phyloP scores from a whole-genome alignment of 495 filamentous ascomycete genomes.

The Pseudomonodictys pantanalensis region DNA sequence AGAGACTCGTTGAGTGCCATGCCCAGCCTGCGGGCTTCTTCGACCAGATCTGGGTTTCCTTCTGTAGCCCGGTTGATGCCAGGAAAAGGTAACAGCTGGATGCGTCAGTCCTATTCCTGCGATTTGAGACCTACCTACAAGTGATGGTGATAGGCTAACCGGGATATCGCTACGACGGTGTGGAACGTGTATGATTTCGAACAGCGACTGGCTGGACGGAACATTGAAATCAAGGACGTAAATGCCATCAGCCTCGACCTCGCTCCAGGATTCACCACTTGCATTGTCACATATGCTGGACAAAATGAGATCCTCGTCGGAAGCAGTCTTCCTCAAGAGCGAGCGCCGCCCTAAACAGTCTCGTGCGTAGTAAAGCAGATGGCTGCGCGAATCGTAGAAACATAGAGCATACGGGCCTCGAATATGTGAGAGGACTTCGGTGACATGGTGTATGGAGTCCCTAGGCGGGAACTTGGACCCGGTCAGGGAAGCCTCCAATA shows the following conservation, averaged over 20 bases:
- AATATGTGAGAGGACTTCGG: constrained; percentile 58
- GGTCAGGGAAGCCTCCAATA: constrained; percentile 44
- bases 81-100: constrained; percentile 44
- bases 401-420: constrained; percentile 90
- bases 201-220: neutral
- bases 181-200: constrained; percentile 7
- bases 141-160: neutral
- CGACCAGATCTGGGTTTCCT: neutral
- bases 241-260: constrained; percentile 80
- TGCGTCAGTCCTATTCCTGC: constrained; percentile 3
- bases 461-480: neutral
- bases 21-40: constrained; percentile 7
- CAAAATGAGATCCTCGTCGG: constrained; percentile 56
- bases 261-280: constrained; percentile 57
- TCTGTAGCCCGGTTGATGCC: constrained; percentile 58
- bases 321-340: constrained; percentile 56
- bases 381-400: constrained; percentile 65
- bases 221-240: constrained; percentile 58
- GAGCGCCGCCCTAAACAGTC: constrained; percentile 87
- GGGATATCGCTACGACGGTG: neutral
- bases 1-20: constrained; percentile 15
- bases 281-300: constrained; percentile 70
- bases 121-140: constrained; percentile 20
- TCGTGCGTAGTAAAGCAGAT: constrained; percentile 70
- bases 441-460: constrained; percentile 39